phyloP scores from a whole-genome alignment of 2,329 filamentous ascomycete species.

The Neocatenulostroma microsporum region DNA sequence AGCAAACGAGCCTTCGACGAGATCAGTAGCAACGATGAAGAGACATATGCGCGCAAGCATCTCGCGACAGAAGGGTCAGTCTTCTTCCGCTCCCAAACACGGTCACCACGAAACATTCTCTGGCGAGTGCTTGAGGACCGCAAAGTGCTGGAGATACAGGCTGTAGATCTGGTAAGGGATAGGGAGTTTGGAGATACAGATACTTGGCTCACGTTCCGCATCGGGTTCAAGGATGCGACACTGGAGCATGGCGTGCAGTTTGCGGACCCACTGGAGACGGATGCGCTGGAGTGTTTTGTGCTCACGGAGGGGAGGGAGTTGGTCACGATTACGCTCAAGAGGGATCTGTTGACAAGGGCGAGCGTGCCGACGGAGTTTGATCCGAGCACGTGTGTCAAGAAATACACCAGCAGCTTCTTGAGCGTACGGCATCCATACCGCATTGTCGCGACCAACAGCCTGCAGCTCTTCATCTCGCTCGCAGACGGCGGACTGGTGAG shows the following conservation, averaged over 20 bases:
- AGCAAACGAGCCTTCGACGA: conserved; percentile 32
- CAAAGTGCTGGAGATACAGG: conserved; percentile 72
- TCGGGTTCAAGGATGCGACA: conserved; percentile 75
- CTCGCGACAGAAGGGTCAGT: conserved; percentile 73
- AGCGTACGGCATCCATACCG: conserved; percentile 73
- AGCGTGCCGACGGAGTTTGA: conserved; percentile 57
- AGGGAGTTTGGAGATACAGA: conserved; percentile 34
- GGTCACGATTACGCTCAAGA: conserved; percentile 73
- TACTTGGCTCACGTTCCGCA: conserved; percentile 59
- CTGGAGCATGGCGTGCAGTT: conserved; percentile 72
- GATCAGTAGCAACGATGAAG: conserved; percentile 54
- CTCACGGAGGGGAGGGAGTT: conserved; percentile 72
- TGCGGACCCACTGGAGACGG: conserved; percentile 68
- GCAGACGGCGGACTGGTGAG: conserved; percentile 69
- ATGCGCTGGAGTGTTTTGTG: conserved; percentile 70
- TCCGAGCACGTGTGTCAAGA: conserved; percentile 68
- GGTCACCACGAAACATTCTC: conserved; percentile 74
- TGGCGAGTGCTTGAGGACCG: conserved; percentile 83
- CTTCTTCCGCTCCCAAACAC: conserved; percentile 70
- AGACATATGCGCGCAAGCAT: conserved; percentile 62
- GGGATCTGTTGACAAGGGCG: conserved; percentile 67
- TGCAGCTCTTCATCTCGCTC: conserved; percentile 71
- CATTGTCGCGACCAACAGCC: conserved; percentile 63
- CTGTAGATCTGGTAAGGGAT: conserved; percentile 68
- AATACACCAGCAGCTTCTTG: conserved; percentile 64